Percentiles rank a stretch among this genome's conserved stretches.
phyloP scores from a whole-genome alignment of 108 stramenopile species.

The Skeletonema menzelii region DNA sequence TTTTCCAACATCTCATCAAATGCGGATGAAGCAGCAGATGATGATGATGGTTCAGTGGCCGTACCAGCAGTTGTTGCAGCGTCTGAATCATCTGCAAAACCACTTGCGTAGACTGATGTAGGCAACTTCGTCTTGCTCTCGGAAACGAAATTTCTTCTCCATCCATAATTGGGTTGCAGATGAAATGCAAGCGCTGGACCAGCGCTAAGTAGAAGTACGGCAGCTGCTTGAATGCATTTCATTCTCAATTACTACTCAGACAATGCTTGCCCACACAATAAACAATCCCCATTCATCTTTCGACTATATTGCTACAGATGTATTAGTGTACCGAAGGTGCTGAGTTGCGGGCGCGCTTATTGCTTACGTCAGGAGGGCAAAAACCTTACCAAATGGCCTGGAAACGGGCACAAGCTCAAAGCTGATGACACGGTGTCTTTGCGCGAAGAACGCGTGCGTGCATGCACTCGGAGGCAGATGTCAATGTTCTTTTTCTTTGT shows the following conservation, averaged over 20 bases:
- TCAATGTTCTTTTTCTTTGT: no score
- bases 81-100: not conserved
- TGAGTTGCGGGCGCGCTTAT: no score
- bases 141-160: not conserved
- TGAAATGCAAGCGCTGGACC: not conserved
- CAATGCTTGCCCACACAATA: no score
- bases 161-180: not conserved
- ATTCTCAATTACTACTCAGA: not conserved
- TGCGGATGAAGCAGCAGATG: not conserved
- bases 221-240: not conserved
- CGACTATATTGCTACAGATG: no score
- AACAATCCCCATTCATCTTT: no score
- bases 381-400: no score
- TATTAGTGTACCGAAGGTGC: no score
- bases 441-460: no score
- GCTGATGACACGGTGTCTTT: no score
- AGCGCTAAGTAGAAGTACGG: not conserved
- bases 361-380: no score
- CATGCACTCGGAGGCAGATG: no score
- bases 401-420: no score
- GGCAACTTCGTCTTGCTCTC: not conserved
- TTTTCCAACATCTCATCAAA: constrained; percentile 8
- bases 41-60: not conserved
- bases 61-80: not conserved
- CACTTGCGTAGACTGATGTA: not conserved